Evolutionary conservation across 1,139 yeast genomes (phyloP).

Genomic region (Hanseniaspora gamundiae): DNA sequence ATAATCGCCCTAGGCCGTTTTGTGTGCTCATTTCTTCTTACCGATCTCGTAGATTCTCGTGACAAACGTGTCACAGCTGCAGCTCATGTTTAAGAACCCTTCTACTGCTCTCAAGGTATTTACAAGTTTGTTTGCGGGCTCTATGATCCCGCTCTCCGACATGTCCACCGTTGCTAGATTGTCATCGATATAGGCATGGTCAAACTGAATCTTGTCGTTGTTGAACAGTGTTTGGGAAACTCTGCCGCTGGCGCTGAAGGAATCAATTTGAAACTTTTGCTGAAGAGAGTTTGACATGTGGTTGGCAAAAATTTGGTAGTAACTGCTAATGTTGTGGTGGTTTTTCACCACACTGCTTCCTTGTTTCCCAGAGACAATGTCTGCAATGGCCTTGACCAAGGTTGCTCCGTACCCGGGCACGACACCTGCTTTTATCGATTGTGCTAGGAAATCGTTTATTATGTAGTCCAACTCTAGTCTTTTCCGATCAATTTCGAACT

Average conservation of each 20-base stretch:
- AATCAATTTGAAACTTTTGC: constrained; percentile 4
- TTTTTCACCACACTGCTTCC: background rate
- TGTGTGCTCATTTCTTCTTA: background rate
- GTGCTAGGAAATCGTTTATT: constrained; percentile 17
- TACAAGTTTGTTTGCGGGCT: constrained; percentile 20
- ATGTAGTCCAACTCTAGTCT: constrained; percentile 17
- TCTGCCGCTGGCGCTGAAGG: constrained; percentile 8
- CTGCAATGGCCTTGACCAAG: constrained; percentile 15
- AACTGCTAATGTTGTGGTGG: constrained; percentile 2
- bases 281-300: constrained; percentile 13
- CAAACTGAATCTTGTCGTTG: constrained; percentile 12
- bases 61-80: constrained; percentile 16
- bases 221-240: constrained; percentile 12
- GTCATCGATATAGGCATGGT: constrained; percentile 10
- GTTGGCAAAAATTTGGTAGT: constrained; percentile 3
- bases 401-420: constrained; percentile 18
- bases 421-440: constrained; percentile 20
- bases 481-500: constrained; percentile 21
- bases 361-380: constrained; percentile 5
- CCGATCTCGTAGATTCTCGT: constrained; percentile 15
- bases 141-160: constrained; percentile 12
- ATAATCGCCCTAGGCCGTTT: too few relatives aligned
- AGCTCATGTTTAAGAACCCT: constrained; percentile 12
- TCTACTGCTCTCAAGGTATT: constrained; percentile 11
- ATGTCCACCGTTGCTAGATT: constrained; percentile 5